Evolutionary conservation across 441 rosid species (phyloP).

Genomic region (Jatropha multifida): DNA sequence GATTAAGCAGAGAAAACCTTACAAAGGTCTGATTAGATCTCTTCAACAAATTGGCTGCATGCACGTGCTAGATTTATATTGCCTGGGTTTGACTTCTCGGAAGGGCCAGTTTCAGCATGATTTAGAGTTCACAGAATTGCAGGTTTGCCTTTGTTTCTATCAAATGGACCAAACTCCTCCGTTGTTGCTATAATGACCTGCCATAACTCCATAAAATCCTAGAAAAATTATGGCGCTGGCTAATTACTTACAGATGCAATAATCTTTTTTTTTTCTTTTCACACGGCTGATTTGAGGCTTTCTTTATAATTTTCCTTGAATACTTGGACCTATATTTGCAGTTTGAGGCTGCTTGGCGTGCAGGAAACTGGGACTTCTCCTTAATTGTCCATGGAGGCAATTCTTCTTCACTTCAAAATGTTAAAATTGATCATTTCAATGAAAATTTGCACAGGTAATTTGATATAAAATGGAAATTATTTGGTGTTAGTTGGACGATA

Average conservation of each 20-base stretch:
- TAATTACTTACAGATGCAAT: background rate
- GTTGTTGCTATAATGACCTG: background rate
- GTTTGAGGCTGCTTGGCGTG: constrained; percentile 99
- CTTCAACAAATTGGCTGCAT: constrained; percentile 94
- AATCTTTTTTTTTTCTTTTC: background rate
- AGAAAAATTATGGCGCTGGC: background rate
- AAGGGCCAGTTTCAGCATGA: constrained; percentile 75
- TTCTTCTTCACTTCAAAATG: constrained; percentile 43
- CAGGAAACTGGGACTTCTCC: constrained; percentile 98
- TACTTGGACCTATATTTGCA: constrained; percentile 36
- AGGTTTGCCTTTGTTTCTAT: constrained; percentile 45
- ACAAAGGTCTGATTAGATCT: constrained; percentile 87
- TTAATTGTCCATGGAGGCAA: constrained; percentile 49
- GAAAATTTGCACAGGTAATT: constrained; percentile 83
- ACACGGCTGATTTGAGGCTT: background rate
- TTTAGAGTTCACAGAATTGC: constrained; percentile 81
- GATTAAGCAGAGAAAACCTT: constrained; percentile 62
- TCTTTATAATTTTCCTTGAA: constrained; percentile 19
- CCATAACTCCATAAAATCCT: background rate
- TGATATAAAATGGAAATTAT: constrained; percentile 7
- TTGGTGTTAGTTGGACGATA: background rate
- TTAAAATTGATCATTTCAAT: constrained; percentile 62
- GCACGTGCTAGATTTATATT: constrained; percentile 86
- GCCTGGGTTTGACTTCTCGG: constrained; percentile 79
- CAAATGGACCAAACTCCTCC: background rate